A percentile compares a stretch with the other conserved stretches of the same genome.
phyloP scores from a whole-genome alignment of 352 stramenopile genomes.

The Globisporangium yorkense region DNA sequence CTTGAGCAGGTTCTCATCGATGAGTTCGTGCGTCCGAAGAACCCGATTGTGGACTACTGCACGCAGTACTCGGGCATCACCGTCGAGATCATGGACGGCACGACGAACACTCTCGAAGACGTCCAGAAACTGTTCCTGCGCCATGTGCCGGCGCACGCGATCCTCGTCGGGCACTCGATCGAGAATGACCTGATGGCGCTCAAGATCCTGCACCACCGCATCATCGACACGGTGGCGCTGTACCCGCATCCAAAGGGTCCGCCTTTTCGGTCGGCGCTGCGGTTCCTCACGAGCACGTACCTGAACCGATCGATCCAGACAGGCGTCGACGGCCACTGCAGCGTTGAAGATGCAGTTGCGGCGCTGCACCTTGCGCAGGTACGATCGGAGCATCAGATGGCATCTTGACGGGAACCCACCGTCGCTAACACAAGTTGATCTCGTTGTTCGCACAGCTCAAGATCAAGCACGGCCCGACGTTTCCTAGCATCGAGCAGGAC shows the following conservation, averaged over 20 bases:
- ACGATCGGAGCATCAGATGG: not conserved
- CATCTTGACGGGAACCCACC: no score
- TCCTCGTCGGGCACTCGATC: slow-evolving; percentile 86
- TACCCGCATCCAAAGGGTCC: slow-evolving; percentile 78
- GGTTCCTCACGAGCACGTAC: slow-evolving; percentile 69
- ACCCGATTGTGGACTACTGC: slow-evolving; percentile 85
- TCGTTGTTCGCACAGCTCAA: slow-evolving; percentile 37
- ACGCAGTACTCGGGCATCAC: slow-evolving; percentile 86
- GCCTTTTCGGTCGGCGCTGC: slow-evolving; percentile 70
- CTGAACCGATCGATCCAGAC: slow-evolving; percentile 73
- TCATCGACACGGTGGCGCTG: slow-evolving; percentile 79
- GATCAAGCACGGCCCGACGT: slow-evolving; percentile 21
- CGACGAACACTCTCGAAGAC: slow-evolving; percentile 48
- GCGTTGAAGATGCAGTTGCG: slow-evolving; percentile 71
- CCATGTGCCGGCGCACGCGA: slow-evolving; percentile 57
- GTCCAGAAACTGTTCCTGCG: slow-evolving; percentile 60
- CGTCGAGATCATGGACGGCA: slow-evolving; percentile 68
- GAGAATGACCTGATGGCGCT: slow-evolving; percentile 82
- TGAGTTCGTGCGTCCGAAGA: slow-evolving; percentile 72
- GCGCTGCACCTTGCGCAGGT: slow-evolving; percentile 66
- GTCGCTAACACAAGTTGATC: not conserved
- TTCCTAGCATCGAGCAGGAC: slow-evolving; percentile 38
- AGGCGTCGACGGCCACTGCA: slow-evolving; percentile 66
- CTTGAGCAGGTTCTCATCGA: slow-evolving; percentile 55
- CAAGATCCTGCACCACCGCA: slow-evolving; percentile 55